Evolutionary conservation across 768 basidiomycete species (phyloP).

Genomic region (Sistotremastrum niveocremeum): DNA sequence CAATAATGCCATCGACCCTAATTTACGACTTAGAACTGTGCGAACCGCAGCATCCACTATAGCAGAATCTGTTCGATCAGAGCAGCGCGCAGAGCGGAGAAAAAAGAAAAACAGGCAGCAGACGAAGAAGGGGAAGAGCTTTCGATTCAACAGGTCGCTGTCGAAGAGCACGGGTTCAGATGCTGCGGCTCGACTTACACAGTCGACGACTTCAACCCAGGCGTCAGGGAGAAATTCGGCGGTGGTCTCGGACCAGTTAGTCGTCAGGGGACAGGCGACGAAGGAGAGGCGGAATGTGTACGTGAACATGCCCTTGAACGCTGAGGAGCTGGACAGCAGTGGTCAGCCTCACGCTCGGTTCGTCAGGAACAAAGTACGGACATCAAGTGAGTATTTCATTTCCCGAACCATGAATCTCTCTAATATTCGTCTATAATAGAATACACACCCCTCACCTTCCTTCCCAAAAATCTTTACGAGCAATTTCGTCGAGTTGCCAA

Average conservation of each 20-base stretch:
- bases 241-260: constrained; percentile 21
- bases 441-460: constrained; percentile 80
- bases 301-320: constrained; percentile 58
- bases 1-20: constrained; percentile 65
- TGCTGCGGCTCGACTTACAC: constrained; percentile 10
- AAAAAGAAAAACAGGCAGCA: constrained; percentile 12
- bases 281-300: constrained; percentile 55
- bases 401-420: not conserved
- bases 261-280: too few relatives aligned
- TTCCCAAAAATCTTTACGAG: constrained; percentile 90
- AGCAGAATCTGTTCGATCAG: constrained; percentile 72
- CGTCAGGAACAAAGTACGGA: constrained; percentile 85
- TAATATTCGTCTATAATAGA: constrained; percentile 29
- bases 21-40: constrained; percentile 81
- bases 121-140: constrained; percentile 33
- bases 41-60: constrained; percentile 86
- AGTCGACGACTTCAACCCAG: too few relatives aligned
- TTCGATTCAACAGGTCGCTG: constrained; percentile 29
- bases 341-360: constrained; percentile 78
- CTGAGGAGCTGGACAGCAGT: constrained; percentile 47
- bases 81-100: constrained; percentile 51
- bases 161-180: constrained; percentile 28
- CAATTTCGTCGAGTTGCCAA: constrained; percentile 92
- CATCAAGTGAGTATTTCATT: constrained; percentile 55
- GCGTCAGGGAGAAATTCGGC: too few relatives aligned